phyloP scores from a whole-genome alignment of 176 grass and related monocot species.

The Eremochloa ophiuroides region DNA sequence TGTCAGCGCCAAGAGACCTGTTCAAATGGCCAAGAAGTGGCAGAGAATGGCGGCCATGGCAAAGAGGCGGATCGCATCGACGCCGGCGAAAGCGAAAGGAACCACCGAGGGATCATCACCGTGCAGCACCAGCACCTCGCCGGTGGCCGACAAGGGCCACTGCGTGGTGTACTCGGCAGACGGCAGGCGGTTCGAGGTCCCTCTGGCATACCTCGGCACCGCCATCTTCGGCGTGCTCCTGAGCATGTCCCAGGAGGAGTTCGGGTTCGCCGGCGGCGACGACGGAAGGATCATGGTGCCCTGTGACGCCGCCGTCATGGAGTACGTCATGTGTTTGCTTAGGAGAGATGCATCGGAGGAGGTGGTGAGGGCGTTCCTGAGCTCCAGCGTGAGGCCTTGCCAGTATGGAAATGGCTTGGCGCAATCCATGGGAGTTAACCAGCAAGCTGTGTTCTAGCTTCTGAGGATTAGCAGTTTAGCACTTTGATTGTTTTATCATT shows the following conservation, averaged over 20 bases:
- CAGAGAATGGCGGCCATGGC: slow-evolving; percentile 31
- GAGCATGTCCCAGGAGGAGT: slow-evolving; percentile 40
- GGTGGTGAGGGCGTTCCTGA: slow-evolving; percentile 24
- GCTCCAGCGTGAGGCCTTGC: slow-evolving; percentile 27
- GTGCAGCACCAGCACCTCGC: slow-evolving; percentile 1
- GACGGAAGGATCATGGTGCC: slow-evolving; percentile 39
- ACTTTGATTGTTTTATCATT: too few relatives aligned
- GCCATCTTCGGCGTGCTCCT: slow-evolving; percentile 43
- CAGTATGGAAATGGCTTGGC: too few relatives aligned
- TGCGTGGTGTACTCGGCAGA: slow-evolving; percentile 44
- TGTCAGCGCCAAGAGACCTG: slow-evolving; percentile 31
- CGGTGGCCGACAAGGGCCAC: slow-evolving; percentile 41
- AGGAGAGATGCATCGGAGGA: slow-evolving; percentile 28
- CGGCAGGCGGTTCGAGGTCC: slow-evolving; percentile 44
- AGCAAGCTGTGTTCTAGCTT: too few relatives aligned
- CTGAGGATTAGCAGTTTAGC: too few relatives aligned
- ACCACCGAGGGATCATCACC: not conserved
- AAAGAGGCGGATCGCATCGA: slow-evolving; percentile 28
- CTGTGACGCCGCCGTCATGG: slow-evolving; percentile 36
- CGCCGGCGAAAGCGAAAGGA: not conserved
- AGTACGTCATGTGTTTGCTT: slow-evolving; percentile 50
- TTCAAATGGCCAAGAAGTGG: slow-evolving; percentile 49
- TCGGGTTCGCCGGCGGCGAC: slow-evolving; percentile 14
- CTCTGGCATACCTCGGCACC: slow-evolving; percentile 25
- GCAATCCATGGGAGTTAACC: too few relatives aligned